Evolutionary conservation across 805 yeast genomes (phyloP).

Genomic region (Cyberlindnera meyerae): DNA sequence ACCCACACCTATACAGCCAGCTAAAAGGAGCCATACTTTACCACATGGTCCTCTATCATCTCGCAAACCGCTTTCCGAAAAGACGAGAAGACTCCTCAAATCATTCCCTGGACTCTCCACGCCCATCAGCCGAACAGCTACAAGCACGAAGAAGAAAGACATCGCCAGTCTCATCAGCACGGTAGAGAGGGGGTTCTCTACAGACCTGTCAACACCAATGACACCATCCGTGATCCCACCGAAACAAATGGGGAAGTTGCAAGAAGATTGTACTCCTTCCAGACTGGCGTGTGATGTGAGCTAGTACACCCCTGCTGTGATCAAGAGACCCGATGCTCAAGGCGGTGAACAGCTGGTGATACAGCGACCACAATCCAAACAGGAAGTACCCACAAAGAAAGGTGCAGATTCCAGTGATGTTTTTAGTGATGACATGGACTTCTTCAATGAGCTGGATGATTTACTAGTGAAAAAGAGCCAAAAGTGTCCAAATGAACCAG

Average conservation of each 20-base stretch:
- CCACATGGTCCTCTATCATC: conserved; percentile 5
- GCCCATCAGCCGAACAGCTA: conserved; percentile 6
- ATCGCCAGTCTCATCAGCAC: conserved; percentile 18
- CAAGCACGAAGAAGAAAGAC: conserved; percentile 12
- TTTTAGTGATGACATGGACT: conserved; percentile 23
- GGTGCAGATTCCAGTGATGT: conserved; percentile 20
- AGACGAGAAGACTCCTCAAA: conserved; percentile 5
- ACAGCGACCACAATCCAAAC: neutral
- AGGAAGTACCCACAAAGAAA: conserved; percentile 1
- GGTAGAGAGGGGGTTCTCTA: conserved; percentile 10
- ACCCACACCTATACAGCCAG: too few relatives aligned
- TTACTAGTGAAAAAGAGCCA: conserved; percentile 3
- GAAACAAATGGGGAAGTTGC: too few relatives aligned
- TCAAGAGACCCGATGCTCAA: neutral
- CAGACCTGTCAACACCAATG: conserved; percentile 5
- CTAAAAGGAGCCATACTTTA: conserved; percentile 12
- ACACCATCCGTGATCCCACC: conserved; percentile 6
- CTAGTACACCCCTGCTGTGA: neutral
- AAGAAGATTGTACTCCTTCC: conserved; percentile 17
- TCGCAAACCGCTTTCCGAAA: conserved; percentile 4
- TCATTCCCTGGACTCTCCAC: conserved; percentile 9
- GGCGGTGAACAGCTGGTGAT: too few relatives aligned
- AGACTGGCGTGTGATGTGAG: conserved; percentile 1
- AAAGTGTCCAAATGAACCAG: too few relatives aligned
- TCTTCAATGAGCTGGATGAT: conserved; percentile 16